Evolutionary conservation across 2,329 filamentous ascomycete genomes (phyloP).

Genomic region (Sclerotinia nivalis): DNA sequence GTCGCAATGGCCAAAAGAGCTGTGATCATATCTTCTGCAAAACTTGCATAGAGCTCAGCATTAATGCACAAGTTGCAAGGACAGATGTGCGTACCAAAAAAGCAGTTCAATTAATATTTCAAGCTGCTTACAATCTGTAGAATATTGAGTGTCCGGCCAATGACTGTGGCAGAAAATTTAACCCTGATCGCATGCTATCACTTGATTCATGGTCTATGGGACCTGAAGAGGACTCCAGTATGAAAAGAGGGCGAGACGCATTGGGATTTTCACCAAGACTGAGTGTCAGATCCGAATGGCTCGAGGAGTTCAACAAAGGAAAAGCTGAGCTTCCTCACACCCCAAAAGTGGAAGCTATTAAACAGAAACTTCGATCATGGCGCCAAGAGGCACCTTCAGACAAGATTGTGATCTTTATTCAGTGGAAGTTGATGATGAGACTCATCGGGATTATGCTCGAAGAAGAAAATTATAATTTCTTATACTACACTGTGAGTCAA

Average conservation of each 20-base stretch:
- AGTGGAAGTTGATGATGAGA: constrained; percentile 13
- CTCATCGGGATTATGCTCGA: constrained; percentile 12
- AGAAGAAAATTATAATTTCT: background rate
- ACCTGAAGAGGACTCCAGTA: background rate
- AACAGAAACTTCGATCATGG: background rate
- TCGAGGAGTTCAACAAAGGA: constrained; percentile 4
- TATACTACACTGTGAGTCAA: constrained; percentile 2
- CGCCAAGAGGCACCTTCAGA: background rate
- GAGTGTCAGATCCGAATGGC: background rate
- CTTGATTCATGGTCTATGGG: background rate
- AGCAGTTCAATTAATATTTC: no score
- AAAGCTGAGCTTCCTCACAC: background rate
- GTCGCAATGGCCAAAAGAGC: background rate
- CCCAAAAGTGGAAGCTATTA: constrained; percentile 2
- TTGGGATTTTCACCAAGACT: background rate
- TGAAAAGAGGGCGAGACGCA: background rate
- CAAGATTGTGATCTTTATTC: constrained; percentile 11
- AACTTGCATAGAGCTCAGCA: background rate
- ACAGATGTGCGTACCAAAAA: background rate
- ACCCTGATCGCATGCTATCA: background rate
- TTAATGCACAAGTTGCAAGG: background rate
- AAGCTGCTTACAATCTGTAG: background rate
- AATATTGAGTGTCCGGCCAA: background rate
- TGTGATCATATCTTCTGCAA: constrained; percentile 6
- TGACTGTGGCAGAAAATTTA: background rate